Conservation (phyloP, 2,329 filamentous ascomycete species). For the Colletotrichum tropicicola region DNA sequence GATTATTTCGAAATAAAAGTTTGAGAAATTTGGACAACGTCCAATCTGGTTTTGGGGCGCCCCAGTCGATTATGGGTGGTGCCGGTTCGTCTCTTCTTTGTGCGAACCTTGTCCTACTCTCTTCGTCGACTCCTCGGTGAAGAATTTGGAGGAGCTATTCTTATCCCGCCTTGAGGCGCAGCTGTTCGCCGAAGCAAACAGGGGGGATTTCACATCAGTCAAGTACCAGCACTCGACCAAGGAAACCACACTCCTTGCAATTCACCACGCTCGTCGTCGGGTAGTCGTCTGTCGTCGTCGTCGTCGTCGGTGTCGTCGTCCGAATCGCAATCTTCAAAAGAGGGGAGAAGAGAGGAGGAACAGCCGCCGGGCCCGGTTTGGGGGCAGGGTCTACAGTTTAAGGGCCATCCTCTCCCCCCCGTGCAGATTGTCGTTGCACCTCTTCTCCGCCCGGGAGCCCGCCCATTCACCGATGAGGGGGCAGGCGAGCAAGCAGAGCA, state of each 20-base stretch:
- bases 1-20: background rate
- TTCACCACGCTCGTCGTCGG: background rate
- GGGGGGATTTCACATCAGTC: conserved; percentile 21
- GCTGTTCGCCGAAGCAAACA: conserved; percentile 25
- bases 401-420: conserved; percentile 15
- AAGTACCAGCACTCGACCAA: conserved; percentile 25
- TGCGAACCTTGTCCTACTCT: background rate
- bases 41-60: background rate
- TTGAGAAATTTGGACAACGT: no score
- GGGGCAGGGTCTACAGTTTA: conserved; percentile 29
- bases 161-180: conserved; percentile 6
- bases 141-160: background rate
- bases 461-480: conserved; percentile 13
- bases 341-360: background rate
- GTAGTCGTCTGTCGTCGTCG: conserved; percentile 10
- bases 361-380: conserved; percentile 1
- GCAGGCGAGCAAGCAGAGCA: conserved; percentile 4
- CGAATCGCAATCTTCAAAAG: background rate
- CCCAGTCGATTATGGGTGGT: background rate
- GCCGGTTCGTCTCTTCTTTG: background rate
- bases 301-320: no score
- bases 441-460: background rate
- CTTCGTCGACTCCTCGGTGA: no score
- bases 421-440: conserved; percentile 5
- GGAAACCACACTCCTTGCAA: background rate